These are phyloP conservation scores for Curvularia eragrostidis DNA, from an alignment of 2,329 filamentous ascomycete species.

Conservation along the genomic window DNA sequence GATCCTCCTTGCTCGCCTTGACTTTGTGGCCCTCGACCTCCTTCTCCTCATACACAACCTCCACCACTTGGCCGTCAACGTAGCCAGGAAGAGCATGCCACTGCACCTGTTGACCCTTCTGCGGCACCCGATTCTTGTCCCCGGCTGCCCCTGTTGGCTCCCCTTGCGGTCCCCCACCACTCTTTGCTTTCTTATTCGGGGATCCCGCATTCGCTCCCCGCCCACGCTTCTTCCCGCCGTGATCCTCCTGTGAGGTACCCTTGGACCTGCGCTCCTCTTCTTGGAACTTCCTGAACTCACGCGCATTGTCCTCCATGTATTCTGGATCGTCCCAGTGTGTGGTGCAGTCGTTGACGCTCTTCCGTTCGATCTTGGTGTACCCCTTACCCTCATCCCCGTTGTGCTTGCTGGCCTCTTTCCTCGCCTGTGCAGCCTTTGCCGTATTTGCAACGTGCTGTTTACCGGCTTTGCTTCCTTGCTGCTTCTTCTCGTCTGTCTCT, in stretches of 20 bases:
- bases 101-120: constrained; percentile 51
- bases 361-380: constrained; percentile 27
- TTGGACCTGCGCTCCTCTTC: constrained; percentile 23
- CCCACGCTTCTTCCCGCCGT: constrained; percentile 33
- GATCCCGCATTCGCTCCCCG: constrained; percentile 34
- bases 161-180: constrained; percentile 24
- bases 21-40: constrained; percentile 52
- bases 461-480: constrained; percentile 50
- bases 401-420: constrained; percentile 8
- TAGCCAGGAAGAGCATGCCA: constrained; percentile 53
- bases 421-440: constrained; percentile 5
- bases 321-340: constrained; percentile 43
- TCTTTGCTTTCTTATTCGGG: constrained; percentile 50
- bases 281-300: constrained; percentile 40
- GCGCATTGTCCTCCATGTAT: constrained; percentile 33
- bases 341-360: constrained; percentile 39
- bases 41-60: constrained; percentile 52
- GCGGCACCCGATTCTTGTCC: constrained; percentile 51
- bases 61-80: constrained; percentile 52
- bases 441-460: constrained; percentile 15
- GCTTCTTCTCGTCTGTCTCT: constrained; percentile 55
- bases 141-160: constrained; percentile 30
- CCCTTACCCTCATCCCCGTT: background rate
- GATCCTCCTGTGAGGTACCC: constrained; percentile 6
- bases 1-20: constrained; percentile 53